Evolutionary conservation across 768 basidiomycete species (phyloP).

Genomic region (Leccinum variicolor): DNA sequence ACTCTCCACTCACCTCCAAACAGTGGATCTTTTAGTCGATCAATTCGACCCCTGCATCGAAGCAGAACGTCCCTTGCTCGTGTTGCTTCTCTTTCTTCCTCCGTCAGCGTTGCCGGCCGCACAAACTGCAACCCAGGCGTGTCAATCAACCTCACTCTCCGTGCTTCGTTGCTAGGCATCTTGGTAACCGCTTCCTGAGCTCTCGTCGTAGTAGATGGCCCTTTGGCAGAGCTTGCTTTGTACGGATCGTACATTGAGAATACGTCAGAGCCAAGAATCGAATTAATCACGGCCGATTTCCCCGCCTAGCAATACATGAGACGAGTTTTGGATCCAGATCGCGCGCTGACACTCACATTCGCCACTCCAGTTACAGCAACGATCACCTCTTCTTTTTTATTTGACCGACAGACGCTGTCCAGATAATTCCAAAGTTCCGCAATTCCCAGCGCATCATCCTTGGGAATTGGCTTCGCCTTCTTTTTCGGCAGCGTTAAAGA

Average conservation of each 20-base stretch:
- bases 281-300: constrained; percentile 84
- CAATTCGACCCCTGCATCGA: constrained; percentile 77
- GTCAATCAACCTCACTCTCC: constrained; percentile 67
- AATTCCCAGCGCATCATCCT: constrained; percentile 60
- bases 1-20: constrained; percentile 54
- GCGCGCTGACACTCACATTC: constrained; percentile 51
- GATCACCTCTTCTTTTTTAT: constrained; percentile 46
- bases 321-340: neutral
- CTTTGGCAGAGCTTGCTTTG: constrained; percentile 46
- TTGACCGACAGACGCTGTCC: constrained; percentile 43
- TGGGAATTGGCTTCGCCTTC: constrained; percentile 42
- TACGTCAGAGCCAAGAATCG: constrained; percentile 51
- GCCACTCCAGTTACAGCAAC: constrained; percentile 83
- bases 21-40: constrained; percentile 77
- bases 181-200: constrained; percentile 60
- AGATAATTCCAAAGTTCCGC: constrained; percentile 51
- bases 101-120: constrained; percentile 36
- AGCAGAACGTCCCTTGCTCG: constrained; percentile 70
- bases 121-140: constrained; percentile 75
- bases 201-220: constrained; percentile 66
- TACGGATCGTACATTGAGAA: constrained; percentile 55
- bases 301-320: constrained; percentile 51
- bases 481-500: constrained; percentile 32
- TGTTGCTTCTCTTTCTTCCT: constrained; percentile 20
- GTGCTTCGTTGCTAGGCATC: constrained; percentile 35